Percentiles rank a stretch among this genome's conserved stretches.
phyloP scores from a whole-genome alignment of 805 yeast species.

The Candida cerambycidarum region DNA sequence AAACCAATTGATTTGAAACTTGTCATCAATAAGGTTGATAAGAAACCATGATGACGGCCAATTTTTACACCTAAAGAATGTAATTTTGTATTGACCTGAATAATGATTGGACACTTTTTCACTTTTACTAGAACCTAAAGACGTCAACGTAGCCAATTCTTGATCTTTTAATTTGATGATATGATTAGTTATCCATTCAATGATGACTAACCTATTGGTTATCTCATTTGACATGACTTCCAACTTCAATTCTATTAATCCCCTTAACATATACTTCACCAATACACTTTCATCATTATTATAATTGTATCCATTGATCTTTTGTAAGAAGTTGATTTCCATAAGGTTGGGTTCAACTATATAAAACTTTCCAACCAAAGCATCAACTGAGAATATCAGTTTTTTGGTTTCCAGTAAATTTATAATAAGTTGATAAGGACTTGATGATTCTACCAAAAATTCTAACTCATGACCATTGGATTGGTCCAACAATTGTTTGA shows the following conservation, averaged over 20 bases:
- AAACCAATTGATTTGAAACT: slow-evolving; percentile 48
- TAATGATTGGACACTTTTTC: no score
- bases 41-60: slow-evolving; percentile 63
- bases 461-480: not conserved
- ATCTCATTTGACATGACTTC: slow-evolving; percentile 52
- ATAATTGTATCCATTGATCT: slow-evolving; percentile 28
- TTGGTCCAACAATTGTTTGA: slow-evolving; percentile 15
- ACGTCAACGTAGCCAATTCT: slow-evolving; percentile 42
- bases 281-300: slow-evolving; percentile 30
- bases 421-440: slow-evolving; percentile 35
- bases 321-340: slow-evolving; percentile 31
- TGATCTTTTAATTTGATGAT: slow-evolving; percentile 49
- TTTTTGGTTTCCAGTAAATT: slow-evolving; percentile 32
- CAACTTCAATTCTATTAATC: slow-evolving; percentile 47
- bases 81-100: slow-evolving; percentile 16
- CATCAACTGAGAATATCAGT: slow-evolving; percentile 38
- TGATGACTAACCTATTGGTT: slow-evolving; percentile 55
- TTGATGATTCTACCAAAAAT: slow-evolving; percentile 5
- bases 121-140: no score
- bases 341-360: slow-evolving; percentile 39
- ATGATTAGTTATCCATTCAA: slow-evolving; percentile 68
- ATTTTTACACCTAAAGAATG: slow-evolving; percentile 47
- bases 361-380: slow-evolving; percentile 41
- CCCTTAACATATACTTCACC: slow-evolving; percentile 29
- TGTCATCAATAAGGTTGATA: slow-evolving; percentile 38